Evolutionary conservation across 371 early-diverging fungal species (phyloP).

Genomic region (Syncephalastrum sp.): DNA sequence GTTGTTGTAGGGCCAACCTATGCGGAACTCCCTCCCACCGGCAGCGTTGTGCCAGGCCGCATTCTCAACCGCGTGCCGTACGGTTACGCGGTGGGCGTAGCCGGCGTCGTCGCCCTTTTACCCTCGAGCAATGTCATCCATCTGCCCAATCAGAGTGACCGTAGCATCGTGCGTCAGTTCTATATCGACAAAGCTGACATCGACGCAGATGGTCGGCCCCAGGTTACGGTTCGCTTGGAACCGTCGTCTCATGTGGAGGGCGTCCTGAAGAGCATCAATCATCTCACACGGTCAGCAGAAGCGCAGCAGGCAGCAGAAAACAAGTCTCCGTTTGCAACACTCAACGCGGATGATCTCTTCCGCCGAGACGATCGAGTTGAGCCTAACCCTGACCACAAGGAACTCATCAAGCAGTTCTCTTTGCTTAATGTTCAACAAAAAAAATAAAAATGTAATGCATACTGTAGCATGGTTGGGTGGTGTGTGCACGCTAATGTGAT

Average conservation of each 20-base stretch:
- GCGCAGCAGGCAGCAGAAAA: slow-evolving; percentile 9
- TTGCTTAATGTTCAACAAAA: slow-evolving; percentile 3
- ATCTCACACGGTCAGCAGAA: slow-evolving; percentile 16
- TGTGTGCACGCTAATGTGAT: too few relatives aligned
- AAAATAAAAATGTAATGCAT: too few relatives aligned
- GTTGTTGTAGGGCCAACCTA: slow-evolving; percentile 35
- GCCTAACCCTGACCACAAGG: slow-evolving; percentile 17
- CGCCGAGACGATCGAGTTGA: not conserved
- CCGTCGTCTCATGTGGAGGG: not conserved
- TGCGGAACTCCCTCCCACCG: slow-evolving; percentile 27
- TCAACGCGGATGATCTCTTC: slow-evolving; percentile 3
- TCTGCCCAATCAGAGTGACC: slow-evolving; percentile 21
- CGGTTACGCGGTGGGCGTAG: slow-evolving; percentile 64
- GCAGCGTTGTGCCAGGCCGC: slow-evolving; percentile 64
- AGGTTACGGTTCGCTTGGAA: slow-evolving; percentile 37
- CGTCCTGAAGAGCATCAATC: slow-evolving; percentile 1
- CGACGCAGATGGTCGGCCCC: slow-evolving; percentile 61
- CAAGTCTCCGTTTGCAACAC: slow-evolving; percentile 3
- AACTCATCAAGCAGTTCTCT: slow-evolving; percentile 13
- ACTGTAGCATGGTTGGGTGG: too few relatives aligned
- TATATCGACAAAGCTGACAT: slow-evolving; percentile 63
- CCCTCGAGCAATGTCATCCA: slow-evolving; percentile 33
- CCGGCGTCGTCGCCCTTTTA: slow-evolving; percentile 66
- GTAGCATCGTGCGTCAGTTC: slow-evolving; percentile 41
- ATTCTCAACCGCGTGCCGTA: slow-evolving; percentile 46